phyloP scores from a whole-genome alignment of 1,284 basidiomycete species.

The Tetrapyrgos nigripes region DNA sequence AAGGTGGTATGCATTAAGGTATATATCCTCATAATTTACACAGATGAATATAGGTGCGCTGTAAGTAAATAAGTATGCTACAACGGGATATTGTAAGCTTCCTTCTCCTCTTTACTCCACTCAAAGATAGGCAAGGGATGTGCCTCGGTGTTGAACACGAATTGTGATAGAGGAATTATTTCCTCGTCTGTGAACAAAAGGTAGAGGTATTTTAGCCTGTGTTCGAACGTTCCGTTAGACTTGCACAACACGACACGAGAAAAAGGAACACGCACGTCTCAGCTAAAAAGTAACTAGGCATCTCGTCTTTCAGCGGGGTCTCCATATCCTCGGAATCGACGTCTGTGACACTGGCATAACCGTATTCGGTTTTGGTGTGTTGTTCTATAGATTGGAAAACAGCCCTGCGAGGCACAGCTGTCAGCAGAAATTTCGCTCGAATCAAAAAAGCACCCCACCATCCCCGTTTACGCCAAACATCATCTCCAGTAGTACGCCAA shows the following conservation, averaged over 20 bases:
- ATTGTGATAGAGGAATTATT: constrained; percentile 29
- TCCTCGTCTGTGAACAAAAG: constrained; percentile 30
- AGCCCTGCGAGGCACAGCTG: background rate
- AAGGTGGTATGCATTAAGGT: too few relatives aligned
- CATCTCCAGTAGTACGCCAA: constrained; percentile 74
- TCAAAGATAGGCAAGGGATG: constrained; percentile 35
- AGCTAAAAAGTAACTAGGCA: constrained; percentile 79
- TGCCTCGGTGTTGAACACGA: constrained; percentile 36
- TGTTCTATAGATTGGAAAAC: constrained; percentile 71
- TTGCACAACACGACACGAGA: background rate
- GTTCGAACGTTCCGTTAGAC: constrained; percentile 12
- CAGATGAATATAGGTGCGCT: background rate
- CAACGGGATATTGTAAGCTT: constrained; percentile 6
- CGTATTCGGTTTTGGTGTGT: constrained; percentile 54
- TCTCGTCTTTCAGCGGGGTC: constrained; percentile 50
- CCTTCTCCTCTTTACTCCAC: constrained; percentile 19
- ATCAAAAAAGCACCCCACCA: constrained; percentile 56
- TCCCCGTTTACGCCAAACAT: constrained; percentile 76
- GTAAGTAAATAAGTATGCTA: background rate
- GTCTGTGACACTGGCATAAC: constrained; percentile 63
- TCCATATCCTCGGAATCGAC: constrained; percentile 42
- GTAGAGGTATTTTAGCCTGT: constrained; percentile 34
- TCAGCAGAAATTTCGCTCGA: background rate
- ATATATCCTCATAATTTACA: background rate
- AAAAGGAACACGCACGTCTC: constrained; percentile 57